phyloP scores from a whole-genome alignment of 2,329 filamentous ascomycete genomes.

The Venturia oleaginea region DNA sequence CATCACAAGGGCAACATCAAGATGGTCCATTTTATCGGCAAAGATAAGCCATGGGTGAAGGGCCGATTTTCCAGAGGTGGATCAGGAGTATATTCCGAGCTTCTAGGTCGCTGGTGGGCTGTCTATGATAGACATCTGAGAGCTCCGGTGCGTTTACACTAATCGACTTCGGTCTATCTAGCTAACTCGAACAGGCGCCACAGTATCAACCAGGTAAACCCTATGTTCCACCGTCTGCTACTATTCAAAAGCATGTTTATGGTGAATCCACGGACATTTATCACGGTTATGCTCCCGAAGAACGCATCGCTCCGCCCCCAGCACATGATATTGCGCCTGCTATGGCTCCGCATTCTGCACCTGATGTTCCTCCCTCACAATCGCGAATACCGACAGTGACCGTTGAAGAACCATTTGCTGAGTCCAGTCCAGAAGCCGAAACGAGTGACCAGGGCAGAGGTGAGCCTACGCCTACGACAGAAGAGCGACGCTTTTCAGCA shows the following conservation, averaged over 20 bases:
- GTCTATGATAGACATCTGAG: constrained; percentile 84
- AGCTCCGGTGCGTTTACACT: constrained; percentile 22
- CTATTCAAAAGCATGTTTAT: constrained; percentile 23
- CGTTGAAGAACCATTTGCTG: constrained; percentile 34
- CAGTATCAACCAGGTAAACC: constrained; percentile 9
- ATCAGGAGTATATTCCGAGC: constrained; percentile 65
- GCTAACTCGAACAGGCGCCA: constrained; percentile 1
- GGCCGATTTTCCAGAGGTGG: constrained; percentile 38
- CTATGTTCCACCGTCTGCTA: constrained; percentile 14
- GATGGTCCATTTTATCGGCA: constrained; percentile 89
- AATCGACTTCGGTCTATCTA: not conserved
- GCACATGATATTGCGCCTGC: constrained; percentile 6
- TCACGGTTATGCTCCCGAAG: constrained; percentile 9
- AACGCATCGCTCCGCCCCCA: constrained; percentile 3
- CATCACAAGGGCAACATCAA: constrained; percentile 87
- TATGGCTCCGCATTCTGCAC: constrained; percentile 16
- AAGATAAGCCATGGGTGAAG: constrained; percentile 72
- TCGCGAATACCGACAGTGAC: not conserved
- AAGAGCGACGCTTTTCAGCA: constrained; percentile 46
- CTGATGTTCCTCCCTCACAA: constrained; percentile 26
- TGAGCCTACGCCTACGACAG: constrained; percentile 35
- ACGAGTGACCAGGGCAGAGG: constrained; percentile 34
- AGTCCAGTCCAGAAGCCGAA: constrained; percentile 34
- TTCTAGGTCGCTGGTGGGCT: constrained; percentile 85
- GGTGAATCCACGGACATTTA: constrained; percentile 22